Base-by-base conservation (phyloP, 75 land plant species). In the Cryptomeria japonica region DNA sequence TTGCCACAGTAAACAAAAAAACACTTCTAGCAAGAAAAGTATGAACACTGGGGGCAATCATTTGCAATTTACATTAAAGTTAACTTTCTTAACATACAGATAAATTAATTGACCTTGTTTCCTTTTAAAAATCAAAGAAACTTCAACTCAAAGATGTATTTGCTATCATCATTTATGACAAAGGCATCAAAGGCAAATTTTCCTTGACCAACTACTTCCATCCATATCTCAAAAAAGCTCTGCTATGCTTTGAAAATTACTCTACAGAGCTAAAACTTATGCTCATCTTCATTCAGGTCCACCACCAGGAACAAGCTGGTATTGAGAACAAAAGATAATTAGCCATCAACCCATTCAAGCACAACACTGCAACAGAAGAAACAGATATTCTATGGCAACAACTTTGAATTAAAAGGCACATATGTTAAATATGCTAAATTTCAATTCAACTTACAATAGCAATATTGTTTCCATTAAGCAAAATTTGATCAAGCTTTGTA, bases 401-500 rank as follows among this genome's bases (percentile, higher is more conserved):
- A 22, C 12, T 53, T 25, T 49, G 47, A 53, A 83, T n/a, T 13
- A 85, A 87, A 5, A 38, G 82, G 39, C 15, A 36, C 38, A 75
- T 86, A 34, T 16, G 31, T 22, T 88, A 76, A 14, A 82, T 5
- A 22, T 72, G 5, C 31, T 28, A n/a, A 49, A 19, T 90, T 79
- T 77, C 22, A 32, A 25, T 8, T 37, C 38, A 10, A 83, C 99
- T 97, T 89, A 97, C 99, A 88, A 97, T 97, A 22, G 99, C 99
- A 90, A 97, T 97, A 91, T 97, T 97, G 95, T 97, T 97, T 51
- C 99, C 99, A 89, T 97, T 97, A 28, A 97, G 96, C 87, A 97
- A 90, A 83, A 97, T 97, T 88, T 97, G 99, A 86, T 97, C 99
- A 79, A 97, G 96, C 92, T 97, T 96, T 73, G 99, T 97, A 37